Evolutionary conservation across 176 grass and related monocot genomes (phyloP).

Genomic region (Melocanna baccifera): DNA sequence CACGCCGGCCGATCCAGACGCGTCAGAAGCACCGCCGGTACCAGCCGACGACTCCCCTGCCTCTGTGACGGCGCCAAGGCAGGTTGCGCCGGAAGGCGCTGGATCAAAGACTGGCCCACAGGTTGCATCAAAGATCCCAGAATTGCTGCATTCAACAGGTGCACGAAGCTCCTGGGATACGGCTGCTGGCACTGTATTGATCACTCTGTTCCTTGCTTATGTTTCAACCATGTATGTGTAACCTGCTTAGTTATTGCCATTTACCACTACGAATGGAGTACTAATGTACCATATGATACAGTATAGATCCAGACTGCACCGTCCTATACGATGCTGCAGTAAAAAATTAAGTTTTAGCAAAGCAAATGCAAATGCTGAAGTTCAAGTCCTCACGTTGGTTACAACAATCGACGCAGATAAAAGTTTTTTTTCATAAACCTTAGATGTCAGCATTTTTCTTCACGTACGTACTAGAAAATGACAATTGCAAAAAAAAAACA

Average conservation of each 20-base stretch:
- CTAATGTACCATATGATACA: constrained; percentile 22
- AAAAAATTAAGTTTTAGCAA: constrained; percentile 1
- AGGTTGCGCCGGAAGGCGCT: not conserved
- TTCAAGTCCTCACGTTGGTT: not conserved
- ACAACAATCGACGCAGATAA: not conserved
- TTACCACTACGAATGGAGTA: not conserved
- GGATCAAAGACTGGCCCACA: constrained; percentile 1
- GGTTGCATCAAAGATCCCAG: constrained; percentile 37
- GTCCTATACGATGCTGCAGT: not conserved
- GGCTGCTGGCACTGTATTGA: constrained; percentile 2
- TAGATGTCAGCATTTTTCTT: not conserved
- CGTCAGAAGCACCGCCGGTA: not conserved
- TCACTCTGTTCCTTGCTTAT: constrained; percentile 35
- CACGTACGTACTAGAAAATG: not conserved
- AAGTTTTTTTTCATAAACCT: not conserved
- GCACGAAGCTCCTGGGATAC: not conserved
- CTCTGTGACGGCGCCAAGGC: not conserved
- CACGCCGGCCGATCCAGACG: constrained; percentile 4
- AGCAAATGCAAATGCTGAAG: not conserved
- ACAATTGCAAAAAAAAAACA: not conserved
- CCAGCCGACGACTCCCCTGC: not conserved
- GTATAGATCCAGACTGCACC: constrained; percentile 11
- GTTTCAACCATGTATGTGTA: constrained; percentile 25
- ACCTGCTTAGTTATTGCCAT: not conserved
- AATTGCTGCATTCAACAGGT: constrained; percentile 35